Conservation (phyloP, 495 filamentous ascomycete species). For the Emericellopsis terricola region DNA sequence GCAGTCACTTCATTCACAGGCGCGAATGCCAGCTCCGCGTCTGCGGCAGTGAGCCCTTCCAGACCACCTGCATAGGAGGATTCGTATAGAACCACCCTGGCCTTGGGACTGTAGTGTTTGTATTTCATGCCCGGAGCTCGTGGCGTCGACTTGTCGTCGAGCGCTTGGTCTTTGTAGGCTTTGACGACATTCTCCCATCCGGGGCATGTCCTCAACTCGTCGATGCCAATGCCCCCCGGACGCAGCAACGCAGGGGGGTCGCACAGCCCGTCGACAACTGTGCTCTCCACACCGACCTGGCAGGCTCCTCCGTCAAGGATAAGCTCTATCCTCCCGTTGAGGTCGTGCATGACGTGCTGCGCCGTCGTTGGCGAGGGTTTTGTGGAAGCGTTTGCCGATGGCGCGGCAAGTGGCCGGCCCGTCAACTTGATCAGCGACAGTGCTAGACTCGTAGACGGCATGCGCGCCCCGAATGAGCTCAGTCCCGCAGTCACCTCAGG, state of each 20-base stretch:
- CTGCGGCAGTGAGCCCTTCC: constrained; percentile 6
- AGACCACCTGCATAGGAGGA: constrained; percentile 7
- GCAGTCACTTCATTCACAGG: background rate
- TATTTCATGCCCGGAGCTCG: constrained; percentile 98
- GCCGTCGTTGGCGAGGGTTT: constrained; percentile 82
- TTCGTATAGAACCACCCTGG: constrained; percentile 72
- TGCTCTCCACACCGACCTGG: constrained; percentile 83
- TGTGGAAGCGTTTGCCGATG: constrained; percentile 85
- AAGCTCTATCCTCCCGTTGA: constrained; percentile 65
- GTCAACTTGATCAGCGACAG: constrained; percentile 64
- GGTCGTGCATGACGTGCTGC: constrained; percentile 70
- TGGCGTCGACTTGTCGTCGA: constrained; percentile 37
- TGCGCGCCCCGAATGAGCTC: constrained; percentile 72
- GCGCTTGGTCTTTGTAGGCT: constrained; percentile 53
- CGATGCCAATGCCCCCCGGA: constrained; percentile 82
- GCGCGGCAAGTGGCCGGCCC: constrained; percentile 71
- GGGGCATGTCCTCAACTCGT: constrained; percentile 49
- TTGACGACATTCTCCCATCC: constrained; percentile 67
- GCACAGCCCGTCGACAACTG: constrained; percentile 82
- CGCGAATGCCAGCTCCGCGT: constrained; percentile 3
- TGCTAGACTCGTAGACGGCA: constrained; percentile 73
- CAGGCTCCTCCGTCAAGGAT: constrained; percentile 84
- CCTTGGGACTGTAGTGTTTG: constrained; percentile 88
- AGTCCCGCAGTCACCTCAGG: constrained; percentile 76
- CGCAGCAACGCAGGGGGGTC: constrained; percentile 64